Conservation (phyloP, 192 early-diverging fungal species). For the Powellomyces hirtus region DNA sequence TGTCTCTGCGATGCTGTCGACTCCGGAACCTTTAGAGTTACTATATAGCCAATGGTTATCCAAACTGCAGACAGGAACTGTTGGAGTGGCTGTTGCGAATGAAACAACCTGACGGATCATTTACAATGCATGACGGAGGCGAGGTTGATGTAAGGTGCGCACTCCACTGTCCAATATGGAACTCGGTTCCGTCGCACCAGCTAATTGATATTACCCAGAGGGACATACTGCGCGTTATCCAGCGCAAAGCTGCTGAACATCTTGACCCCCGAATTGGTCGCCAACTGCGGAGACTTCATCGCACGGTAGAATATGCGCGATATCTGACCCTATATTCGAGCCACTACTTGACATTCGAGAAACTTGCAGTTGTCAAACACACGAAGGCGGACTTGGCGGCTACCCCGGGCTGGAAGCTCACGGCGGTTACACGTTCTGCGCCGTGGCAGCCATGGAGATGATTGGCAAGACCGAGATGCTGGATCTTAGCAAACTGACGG, state of each 20-base stretch:
- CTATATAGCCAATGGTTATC: too few species aligned
- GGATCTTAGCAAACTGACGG: slow-evolving; percentile 58
- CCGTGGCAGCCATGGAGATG: slow-evolving; percentile 80
- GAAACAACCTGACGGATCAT: slow-evolving; percentile 87
- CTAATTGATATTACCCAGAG: too few species aligned
- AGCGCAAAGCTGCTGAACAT: slow-evolving; percentile 79
- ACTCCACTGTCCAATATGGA: too few species aligned
- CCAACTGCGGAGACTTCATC: slow-evolving; percentile 68
- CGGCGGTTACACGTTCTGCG: slow-evolving; percentile 95
- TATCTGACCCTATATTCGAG: too few species aligned
- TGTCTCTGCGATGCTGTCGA: background rate
- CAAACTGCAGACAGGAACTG: background rate
- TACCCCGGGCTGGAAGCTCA: slow-evolving; percentile 87
- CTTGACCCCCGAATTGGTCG: slow-evolving; percentile 73
- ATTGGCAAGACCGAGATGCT: slow-evolving; percentile 64
- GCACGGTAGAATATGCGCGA: slow-evolving; percentile 33
- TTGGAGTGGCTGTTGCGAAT: slow-evolving; percentile 63
- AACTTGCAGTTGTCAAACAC: slow-evolving; percentile 94
- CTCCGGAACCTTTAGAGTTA: background rate
- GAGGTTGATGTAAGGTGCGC: slow-evolving; percentile 96
- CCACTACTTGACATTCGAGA: background rate
- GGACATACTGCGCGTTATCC: slow-evolving; percentile 83
- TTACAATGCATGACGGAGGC: slow-evolving; percentile 85
- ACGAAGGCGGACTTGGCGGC: slow-evolving; percentile 88
- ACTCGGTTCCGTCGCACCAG: too few species aligned